Base-by-base conservation (phyloP, 192 early-diverging fungal genomes). In the Thamnidium elegans region DNA sequence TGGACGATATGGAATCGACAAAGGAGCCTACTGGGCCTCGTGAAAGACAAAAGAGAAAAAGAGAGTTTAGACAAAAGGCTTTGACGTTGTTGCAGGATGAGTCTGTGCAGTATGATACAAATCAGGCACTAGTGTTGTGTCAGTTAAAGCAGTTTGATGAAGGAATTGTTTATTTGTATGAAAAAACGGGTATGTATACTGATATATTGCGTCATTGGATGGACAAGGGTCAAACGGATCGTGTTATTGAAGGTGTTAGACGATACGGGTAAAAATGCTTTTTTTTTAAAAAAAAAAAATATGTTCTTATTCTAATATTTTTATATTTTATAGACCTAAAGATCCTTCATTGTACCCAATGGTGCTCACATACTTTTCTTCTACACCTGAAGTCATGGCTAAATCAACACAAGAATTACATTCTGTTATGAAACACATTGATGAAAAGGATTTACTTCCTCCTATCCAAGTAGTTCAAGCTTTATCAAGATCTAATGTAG, bases 91-190 rank as follows among this genome's bases (percentile, higher is more conserved):
- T 98, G 39, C 79, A 86, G 51, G 82, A 87, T 66, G 81, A 88
- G 2, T 78, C 73, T 56, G 84, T 93, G 4, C 72, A 71, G 13
- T 93, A 95, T 65, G 96, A 99, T 78, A 81, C 89, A 59, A 94
- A 97, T 66, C 92, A 96, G 19, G 95, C 95, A 1, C 78, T 96
- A 53, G 88, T 98, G 7, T 79, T 99, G 6, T 97, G 95, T 64
- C 89, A 94, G 39, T 81, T 89, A 50, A 87, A 90, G 47, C 72
- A 86, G 0, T 99, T 97, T 73, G 84, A 86, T 51, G 88, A 89
- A 1, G 97, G 95, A 0, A 86, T 91, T 20, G 83, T 96, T 21
- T 94, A 89, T 69, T 79, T 99, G 19, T 93, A 95, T 62, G 89
- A 96, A 75, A 89, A 90, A 19, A 87, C 90, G 70, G 79, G 79